phyloP scores from a whole-genome alignment of 352 stramenopile genomes.

The Phytopythium boreale region DNA sequence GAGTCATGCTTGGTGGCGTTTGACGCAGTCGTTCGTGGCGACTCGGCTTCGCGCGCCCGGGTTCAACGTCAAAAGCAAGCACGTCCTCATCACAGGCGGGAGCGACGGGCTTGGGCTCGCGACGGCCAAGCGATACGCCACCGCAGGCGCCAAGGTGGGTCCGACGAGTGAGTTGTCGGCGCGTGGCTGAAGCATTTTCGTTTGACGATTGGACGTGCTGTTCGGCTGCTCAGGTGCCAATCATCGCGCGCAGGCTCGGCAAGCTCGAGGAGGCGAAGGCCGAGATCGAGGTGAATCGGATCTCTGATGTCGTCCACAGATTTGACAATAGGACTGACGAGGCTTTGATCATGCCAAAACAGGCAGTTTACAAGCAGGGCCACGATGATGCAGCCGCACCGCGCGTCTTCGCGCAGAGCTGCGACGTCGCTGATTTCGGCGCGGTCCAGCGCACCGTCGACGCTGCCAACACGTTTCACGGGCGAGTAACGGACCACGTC shows the following conservation, averaged over 20 bases:
- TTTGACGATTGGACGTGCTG: background rate
- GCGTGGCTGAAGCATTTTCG: background rate
- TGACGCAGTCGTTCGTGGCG: background rate
- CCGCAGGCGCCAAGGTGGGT: conserved; percentile 30
- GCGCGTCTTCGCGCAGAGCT: conserved; percentile 39
- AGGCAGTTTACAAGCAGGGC: conserved; percentile 14
- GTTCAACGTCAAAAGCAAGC: background rate
- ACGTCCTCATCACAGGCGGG: conserved; percentile 22
- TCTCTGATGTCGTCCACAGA: background rate
- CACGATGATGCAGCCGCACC: background rate
- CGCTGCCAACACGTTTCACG: conserved; percentile 42
- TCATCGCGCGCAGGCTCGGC: conserved; percentile 30
- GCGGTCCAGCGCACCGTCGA: conserved; percentile 34
- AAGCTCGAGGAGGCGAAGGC: conserved; percentile 32
- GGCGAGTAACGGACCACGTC: conserved; percentile 39
- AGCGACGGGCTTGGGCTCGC: conserved; percentile 44
- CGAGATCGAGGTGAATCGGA: conserved; percentile 24
- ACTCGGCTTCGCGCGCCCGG: background rate
- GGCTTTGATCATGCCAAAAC: background rate
- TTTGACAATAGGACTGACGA: background rate
- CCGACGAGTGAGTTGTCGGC: background rate
- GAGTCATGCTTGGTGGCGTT: background rate
- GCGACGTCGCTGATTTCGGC: conserved; percentile 39
- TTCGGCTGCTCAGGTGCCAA: conserved; percentile 17
- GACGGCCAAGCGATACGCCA: conserved; percentile 40